These are phyloP conservation scores for Talaromyces sp. DNA, from an alignment of 2,329 filamentous ascomycete species.

Conservation along the genomic window DNA sequence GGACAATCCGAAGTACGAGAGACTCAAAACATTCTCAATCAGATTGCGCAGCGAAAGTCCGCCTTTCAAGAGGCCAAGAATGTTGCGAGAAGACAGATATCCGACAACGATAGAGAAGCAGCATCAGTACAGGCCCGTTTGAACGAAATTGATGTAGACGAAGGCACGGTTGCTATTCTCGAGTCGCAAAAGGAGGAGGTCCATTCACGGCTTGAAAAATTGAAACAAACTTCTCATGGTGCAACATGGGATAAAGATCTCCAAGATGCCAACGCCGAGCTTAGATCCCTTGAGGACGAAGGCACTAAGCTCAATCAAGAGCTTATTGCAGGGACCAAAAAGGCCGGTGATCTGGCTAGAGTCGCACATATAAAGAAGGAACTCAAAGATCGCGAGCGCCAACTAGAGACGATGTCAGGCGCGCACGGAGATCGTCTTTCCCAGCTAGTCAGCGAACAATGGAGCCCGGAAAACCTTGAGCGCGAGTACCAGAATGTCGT, in stretches of 20 bases:
- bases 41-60: conserved; percentile 71
- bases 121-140: conserved; percentile 64
- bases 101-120: conserved; percentile 68
- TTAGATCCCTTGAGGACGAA: conserved; percentile 68
- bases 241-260: conserved; percentile 70
- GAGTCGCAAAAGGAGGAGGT: conserved; percentile 71
- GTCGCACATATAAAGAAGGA: conserved; percentile 82
- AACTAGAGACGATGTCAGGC: conserved; percentile 70
- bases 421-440: conserved; percentile 72
- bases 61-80: conserved; percentile 71
- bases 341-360: conserved; percentile 77
- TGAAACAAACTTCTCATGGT: conserved; percentile 60
- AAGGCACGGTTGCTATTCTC: conserved; percentile 75
- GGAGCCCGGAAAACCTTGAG: conserved; percentile 69
- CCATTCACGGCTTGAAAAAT: conserved; percentile 58
- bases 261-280: conserved; percentile 60
- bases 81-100: conserved; percentile 68
- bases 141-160: conserved; percentile 74
- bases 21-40: conserved; percentile 68
- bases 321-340: conserved; percentile 74
- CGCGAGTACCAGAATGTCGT: conserved; percentile 64
- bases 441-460: conserved; percentile 60
- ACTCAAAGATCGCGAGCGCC: conserved; percentile 66
- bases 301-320: conserved; percentile 72
- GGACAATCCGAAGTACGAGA: conserved; percentile 70